Evolutionary conservation across 2,329 filamentous ascomycete species (phyloP), one percentile per base, ranked within the genome.

Genomic region (Thielaviopsis ethacetica): DNA sequence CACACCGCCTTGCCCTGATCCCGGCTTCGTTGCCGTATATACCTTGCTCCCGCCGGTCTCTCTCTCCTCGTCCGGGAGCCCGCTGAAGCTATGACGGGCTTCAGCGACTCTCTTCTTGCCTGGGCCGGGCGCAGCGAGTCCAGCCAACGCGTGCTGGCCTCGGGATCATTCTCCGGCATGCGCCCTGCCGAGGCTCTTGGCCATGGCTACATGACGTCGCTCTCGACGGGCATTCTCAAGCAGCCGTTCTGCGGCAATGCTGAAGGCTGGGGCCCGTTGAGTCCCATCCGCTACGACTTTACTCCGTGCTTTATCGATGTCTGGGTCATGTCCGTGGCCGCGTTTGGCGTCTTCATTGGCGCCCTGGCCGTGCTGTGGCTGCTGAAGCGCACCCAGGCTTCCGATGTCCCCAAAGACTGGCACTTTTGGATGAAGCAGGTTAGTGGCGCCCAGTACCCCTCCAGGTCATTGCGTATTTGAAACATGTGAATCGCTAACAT

Each of bases 241-340:
- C 86, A 94, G 69, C 83, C 88, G 60, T 76, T 96, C 71, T 97
- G 91, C 73, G 82, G 86, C 70, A 93, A 95, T 72, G 76, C 78
- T 58, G 91, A 97, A 72, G 94, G 93, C 67, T 98, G 93, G 93
- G 94, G 94, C 1, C 93, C 93, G 22, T 69, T 98, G 68, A 96
- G 90, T 71, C 83, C 84, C 41, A 77, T 83, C 64, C 80, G 91
- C 70, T 96, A 89, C 71, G 93, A 98, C 73, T 90, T 98, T 67
- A 97, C 93, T 17, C 91, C 93, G 49, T 98, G 93, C 75, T 98
- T 98, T 69, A 83, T 97, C 66, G 94, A 98, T 69, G 81, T 95
- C 22, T 91, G 88, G 82, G 81, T 97, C 61, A 82, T 86, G 38
- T 73, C 78, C 1, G 87, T 95, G 27, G 88, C 88, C 9, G 77